Evolutionary conservation across 805 yeast genomes (phyloP).

Genomic region (Kregervanrija pseudodelftensis): DNA sequence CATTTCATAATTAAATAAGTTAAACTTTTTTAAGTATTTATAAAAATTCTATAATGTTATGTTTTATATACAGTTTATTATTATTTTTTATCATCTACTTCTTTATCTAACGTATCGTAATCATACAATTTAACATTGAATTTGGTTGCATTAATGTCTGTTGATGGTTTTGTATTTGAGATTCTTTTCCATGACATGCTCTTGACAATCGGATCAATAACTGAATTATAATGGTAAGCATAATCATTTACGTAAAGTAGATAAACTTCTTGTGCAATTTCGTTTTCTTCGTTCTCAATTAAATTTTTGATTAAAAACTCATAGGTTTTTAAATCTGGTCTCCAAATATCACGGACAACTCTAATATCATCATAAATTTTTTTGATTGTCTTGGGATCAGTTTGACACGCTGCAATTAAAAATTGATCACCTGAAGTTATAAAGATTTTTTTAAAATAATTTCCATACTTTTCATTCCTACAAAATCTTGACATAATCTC

Average conservation of each 20-base stretch:
- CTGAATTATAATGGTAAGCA: too few species aligned
- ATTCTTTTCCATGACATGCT: too few species aligned
- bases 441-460: too few species aligned
- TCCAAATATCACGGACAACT: too few species aligned
- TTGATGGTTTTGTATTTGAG: conserved; percentile 1
- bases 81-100: neutral
- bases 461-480: too few species aligned
- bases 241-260: neutral
- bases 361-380: too few species aligned
- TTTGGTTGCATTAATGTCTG: conserved; percentile 1
- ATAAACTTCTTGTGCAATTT: conserved; percentile 11
- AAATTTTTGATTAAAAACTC: conserved; percentile 6
- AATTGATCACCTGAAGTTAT: too few species aligned
- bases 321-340: too few species aligned
- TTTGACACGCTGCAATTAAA: too few species aligned
- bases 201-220: too few species aligned
- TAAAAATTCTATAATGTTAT: neutral
- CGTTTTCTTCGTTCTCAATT: conserved; percentile 4
- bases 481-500: too few species aligned
- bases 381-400: too few species aligned
- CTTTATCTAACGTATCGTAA: conserved; percentile 9
- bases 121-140: conserved; percentile 15
- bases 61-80: neutral
- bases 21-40: neutral
- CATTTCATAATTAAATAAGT: conserved; percentile 1